phyloP scores from a whole-genome alignment of 2,329 filamentous ascomycete species.

The Aspergillus proliferans region DNA sequence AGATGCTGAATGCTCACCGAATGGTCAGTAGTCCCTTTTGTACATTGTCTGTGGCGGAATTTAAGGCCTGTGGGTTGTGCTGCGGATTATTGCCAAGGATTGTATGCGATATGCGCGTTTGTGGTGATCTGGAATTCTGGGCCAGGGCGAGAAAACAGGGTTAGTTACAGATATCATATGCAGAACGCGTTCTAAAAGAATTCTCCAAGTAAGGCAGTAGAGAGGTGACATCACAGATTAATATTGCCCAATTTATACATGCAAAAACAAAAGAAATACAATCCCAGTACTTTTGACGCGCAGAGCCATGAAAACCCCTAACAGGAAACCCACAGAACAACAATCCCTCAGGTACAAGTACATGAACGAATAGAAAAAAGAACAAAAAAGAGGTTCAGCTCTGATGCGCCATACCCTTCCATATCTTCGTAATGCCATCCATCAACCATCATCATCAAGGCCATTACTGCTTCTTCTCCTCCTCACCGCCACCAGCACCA shows the following conservation, averaged over 20 bases:
- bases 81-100: no score
- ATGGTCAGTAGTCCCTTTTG: no score
- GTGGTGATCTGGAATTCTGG: no score
- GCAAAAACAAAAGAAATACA: not conserved
- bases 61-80: no score
- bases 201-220: not conserved
- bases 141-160: no score
- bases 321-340: slow-evolving; percentile 20
- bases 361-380: slow-evolving; percentile 11
- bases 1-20: no score
- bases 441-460: not conserved
- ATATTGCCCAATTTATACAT: not conserved
- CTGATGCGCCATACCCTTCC: slow-evolving; percentile 4
- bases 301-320: not conserved
- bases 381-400: slow-evolving; percentile 4
- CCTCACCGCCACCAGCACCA: slow-evolving; percentile 28
- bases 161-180: no score
- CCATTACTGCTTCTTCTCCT: slow-evolving; percentile 15
- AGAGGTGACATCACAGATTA: not conserved
- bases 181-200: no score
- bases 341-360: slow-evolving; percentile 18
- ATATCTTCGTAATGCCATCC: slow-evolving; percentile 3
- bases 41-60: no score
- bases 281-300: not conserved
- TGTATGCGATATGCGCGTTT: no score